Percentiles rank a stretch among this genome's conserved stretches.
Evolutionary conservation across 2,329 filamentous ascomycete genomes (phyloP).

Genomic region (Pseudogymnoascus sp.): DNA sequence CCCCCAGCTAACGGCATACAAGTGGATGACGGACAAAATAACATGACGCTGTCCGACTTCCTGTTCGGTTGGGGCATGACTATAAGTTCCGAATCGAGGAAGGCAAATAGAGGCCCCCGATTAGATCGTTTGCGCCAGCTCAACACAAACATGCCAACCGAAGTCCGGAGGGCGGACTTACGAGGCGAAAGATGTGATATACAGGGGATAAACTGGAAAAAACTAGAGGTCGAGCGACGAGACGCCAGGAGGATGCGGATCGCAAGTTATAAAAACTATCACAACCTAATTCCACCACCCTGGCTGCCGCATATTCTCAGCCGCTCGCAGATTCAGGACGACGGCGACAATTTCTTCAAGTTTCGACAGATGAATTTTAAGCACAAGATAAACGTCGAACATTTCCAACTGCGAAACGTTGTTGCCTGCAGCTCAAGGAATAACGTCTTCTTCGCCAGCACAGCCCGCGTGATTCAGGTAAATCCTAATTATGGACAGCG

Average conservation of each 20-base stretch:
- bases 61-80: conserved; percentile 39
- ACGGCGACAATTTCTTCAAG: conserved; percentile 42
- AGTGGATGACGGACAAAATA: conserved; percentile 33
- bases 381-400: conserved; percentile 47
- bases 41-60: conserved; percentile 44
- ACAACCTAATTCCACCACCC: conserved; percentile 34
- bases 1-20: conserved; percentile 25
- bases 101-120: conserved; percentile 17
- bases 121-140: conserved; percentile 18
- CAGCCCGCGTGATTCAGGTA: conserved; percentile 43
- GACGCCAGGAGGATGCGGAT: conserved; percentile 42
- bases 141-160: conserved; percentile 16
- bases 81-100: conserved; percentile 11
- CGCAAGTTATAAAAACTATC: conserved; percentile 50
- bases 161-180: conserved; percentile 40
- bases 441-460: conserved; percentile 50
- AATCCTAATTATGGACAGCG: conserved; percentile 34
- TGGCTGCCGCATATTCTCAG: conserved; percentile 5
- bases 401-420: conserved; percentile 60
- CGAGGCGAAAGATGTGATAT: conserved; percentile 50
- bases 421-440: conserved; percentile 50
- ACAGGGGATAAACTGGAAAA: conserved; percentile 53
- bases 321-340: conserved; percentile 14
- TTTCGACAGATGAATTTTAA: conserved; percentile 52
- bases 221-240: conserved; percentile 43